A percentile compares a stretch with the other conserved stretches of the same genome.
Conservation (phyloP, 2,329 filamentous ascomycete genomes). For the Pestalotiopsis fici region DNA sequence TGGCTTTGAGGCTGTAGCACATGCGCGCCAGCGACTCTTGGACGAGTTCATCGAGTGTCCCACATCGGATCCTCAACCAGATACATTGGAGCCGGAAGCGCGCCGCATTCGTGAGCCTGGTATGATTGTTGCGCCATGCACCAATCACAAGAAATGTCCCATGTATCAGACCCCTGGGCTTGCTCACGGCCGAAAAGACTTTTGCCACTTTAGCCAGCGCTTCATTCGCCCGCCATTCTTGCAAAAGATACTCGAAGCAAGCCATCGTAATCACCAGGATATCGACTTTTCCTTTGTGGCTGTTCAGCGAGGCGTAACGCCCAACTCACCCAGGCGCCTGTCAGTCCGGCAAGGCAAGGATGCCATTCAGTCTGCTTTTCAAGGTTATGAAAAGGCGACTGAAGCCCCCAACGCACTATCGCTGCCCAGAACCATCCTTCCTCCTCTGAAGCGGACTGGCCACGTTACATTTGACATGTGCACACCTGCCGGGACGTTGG, state of each 20-base stretch:
- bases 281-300: constrained; percentile 88
- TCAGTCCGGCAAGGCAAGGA: constrained; percentile 45
- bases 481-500: constrained; percentile 80
- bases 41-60: constrained; percentile 59
- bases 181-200: constrained; percentile 77
- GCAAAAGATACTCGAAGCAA: constrained; percentile 70
- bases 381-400: constrained; percentile 63
- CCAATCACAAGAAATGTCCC: constrained; percentile 84
- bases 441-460: constrained; percentile 82
- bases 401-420: constrained; percentile 58
- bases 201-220: constrained; percentile 87
- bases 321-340: constrained; percentile 14
- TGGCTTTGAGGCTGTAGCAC: constrained; percentile 90
- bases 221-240: constrained; percentile 84
- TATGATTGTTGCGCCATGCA: constrained; percentile 76
- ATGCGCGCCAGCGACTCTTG: constrained; percentile 77
- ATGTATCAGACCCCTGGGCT: constrained; percentile 79
- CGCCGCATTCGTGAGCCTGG: constrained; percentile 55
- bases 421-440: constrained; percentile 76
- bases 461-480: constrained; percentile 91
- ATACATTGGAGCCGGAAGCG: constrained; percentile 40
- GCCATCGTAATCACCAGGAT: constrained; percentile 82
- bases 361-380: constrained; percentile 68
- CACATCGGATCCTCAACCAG: constrained; percentile 30
- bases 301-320: constrained; percentile 73